A percentile compares a stretch with the other conserved stretches of the same genome.
Conservation (phyloP, 129 eudicot genomes). For the Tagetes patula region DNA sequence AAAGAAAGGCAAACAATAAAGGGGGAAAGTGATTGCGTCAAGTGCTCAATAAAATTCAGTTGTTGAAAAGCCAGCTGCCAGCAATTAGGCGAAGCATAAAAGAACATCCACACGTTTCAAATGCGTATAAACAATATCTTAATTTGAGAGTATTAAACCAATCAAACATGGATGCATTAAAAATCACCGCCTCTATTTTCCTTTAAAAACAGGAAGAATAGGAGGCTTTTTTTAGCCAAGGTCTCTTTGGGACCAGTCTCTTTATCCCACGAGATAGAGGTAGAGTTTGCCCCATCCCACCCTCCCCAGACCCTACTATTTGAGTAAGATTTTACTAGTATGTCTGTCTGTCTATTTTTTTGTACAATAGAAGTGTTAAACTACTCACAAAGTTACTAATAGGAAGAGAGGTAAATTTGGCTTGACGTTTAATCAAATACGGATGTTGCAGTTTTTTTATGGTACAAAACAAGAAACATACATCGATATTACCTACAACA, state of each 20-base stretch:
- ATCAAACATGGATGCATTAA: background rate
- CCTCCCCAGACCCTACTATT: too few relatives aligned
- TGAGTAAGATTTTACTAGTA: too few relatives aligned
- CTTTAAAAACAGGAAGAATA: too few relatives aligned
- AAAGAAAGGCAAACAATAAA: background rate
- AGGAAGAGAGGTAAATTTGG: background rate
- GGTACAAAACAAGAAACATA: constrained; percentile 18
- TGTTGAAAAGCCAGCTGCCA: constrained; percentile 32
- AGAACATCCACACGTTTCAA: constrained; percentile 17
- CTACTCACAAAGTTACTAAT: background rate
- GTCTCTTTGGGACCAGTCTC: too few relatives aligned
- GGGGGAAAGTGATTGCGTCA: constrained; percentile 14
- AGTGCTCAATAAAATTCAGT: constrained; percentile 10
- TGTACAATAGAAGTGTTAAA: background rate
- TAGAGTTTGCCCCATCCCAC: too few relatives aligned
- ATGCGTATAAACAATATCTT: background rate
- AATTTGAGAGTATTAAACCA: background rate
- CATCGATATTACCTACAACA: background rate
- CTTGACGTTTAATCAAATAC: background rate
- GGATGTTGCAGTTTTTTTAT: constrained; percentile 8
- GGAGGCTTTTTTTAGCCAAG: too few relatives aligned
- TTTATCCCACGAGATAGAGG: too few relatives aligned
- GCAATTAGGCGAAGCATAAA: constrained; percentile 17
- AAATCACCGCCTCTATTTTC: background rate
- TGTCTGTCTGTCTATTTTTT: too few relatives aligned